Conservation (phyloP, 441 rosid species). For the Arabidopsis lyrata region DNA sequence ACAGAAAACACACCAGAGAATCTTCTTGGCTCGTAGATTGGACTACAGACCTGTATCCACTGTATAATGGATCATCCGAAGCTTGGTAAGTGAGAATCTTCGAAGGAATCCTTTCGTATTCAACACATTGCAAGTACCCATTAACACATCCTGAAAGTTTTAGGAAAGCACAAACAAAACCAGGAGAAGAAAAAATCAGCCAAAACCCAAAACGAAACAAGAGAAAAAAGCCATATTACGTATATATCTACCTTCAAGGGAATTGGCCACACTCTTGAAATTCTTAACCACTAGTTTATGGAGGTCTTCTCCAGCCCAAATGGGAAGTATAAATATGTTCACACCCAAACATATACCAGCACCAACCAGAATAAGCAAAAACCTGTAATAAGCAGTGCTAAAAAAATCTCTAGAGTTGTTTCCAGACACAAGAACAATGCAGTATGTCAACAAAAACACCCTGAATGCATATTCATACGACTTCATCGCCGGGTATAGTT, state of each 20-base stretch:
- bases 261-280: constrained; percentile 75
- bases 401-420: constrained; percentile 56
- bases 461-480: constrained; percentile 82
- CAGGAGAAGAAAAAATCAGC: constrained; percentile 3
- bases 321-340: constrained; percentile 72
- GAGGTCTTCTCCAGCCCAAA: constrained; percentile 92
- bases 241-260: constrained; percentile 69
- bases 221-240: not conserved
- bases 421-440: constrained; percentile 85
- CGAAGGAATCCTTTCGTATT: constrained; percentile 66
- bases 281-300: constrained; percentile 86
- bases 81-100: constrained; percentile 72
- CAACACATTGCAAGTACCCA: constrained; percentile 64
- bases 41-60: constrained; percentile 68
- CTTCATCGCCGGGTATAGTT: constrained; percentile 76
- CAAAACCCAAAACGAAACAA: not conserved
- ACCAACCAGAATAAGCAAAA: constrained; percentile 68
- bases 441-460: constrained; percentile 81
- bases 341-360: constrained; percentile 71
- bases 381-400: constrained; percentile 64
- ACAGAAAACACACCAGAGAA: constrained; percentile 49
- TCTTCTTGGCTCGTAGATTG: constrained; percentile 72
- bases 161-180: constrained; percentile 20
- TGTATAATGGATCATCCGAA: constrained; percentile 69
- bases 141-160: constrained; percentile 57